phyloP scores from a whole-genome alignment of 2,329 filamentous ascomycete genomes.

The Fusarium scirpi region DNA sequence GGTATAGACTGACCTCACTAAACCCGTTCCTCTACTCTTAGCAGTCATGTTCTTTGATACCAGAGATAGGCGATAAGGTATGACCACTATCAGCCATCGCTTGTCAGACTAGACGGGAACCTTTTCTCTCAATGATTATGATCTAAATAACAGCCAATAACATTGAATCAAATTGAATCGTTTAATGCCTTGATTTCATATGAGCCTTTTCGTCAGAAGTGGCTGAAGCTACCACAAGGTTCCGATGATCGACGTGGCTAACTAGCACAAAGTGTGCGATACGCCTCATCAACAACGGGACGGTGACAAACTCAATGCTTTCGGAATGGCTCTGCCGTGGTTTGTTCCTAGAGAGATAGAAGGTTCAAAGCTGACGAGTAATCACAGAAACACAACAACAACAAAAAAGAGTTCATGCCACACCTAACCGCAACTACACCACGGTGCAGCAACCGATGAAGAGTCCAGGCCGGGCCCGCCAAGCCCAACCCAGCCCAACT shows the following conservation, averaged over 20 bases:
- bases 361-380: constrained; percentile 17
- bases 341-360: constrained; percentile 4
- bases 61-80: not conserved
- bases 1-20: not conserved
- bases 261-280: constrained; percentile 20
- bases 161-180: not conserved
- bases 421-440: constrained; percentile 15
- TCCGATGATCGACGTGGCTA: constrained; percentile 33
- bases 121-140: not conserved
- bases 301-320: constrained; percentile 27
- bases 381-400: not conserved
- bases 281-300: constrained; percentile 18
- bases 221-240: constrained; percentile 25
- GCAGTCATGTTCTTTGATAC: not conserved
- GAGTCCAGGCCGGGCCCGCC: not conserved
- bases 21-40: not conserved
- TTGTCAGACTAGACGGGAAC: not conserved
- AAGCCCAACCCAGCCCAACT: not conserved
- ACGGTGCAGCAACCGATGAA: not conserved
- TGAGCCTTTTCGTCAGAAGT: constrained; percentile 26
- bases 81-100: not conserved
- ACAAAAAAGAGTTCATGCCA: constrained; percentile 32
- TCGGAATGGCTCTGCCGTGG: constrained; percentile 18
- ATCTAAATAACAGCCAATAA: not conserved
- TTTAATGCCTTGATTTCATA: constrained; percentile 22